Percentiles rank a stretch among this genome's conserved stretches.
Conservation (phyloP, 148 eudicot genomes). For the Gaultheria prostrata region DNA sequence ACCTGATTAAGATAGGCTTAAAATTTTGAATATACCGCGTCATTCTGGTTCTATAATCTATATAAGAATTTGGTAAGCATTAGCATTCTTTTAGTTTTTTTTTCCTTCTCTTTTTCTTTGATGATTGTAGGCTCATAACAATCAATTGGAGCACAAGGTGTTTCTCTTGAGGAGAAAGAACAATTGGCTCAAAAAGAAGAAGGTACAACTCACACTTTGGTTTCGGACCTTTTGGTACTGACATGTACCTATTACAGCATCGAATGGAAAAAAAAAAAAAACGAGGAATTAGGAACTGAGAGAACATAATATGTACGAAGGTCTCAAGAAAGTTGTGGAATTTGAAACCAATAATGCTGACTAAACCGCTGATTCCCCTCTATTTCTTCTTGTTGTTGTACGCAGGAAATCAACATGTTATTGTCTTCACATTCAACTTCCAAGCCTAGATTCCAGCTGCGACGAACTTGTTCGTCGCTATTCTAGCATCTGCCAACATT, state of each 20-base stretch:
- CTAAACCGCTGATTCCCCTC: background rate
- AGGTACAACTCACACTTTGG: slow-evolving; percentile 20
- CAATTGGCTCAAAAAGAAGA: slow-evolving; percentile 27
- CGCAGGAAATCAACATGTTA: background rate
- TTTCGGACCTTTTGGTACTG: background rate
- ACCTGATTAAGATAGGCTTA: too few species aligned
- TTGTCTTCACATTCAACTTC: background rate
- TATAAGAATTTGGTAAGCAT: background rate
- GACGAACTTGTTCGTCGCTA: background rate
- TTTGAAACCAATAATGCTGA: background rate
- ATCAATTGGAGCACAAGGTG: slow-evolving; percentile 31
- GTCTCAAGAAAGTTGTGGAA: background rate
- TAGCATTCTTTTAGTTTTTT: background rate
- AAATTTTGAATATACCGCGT: background rate
- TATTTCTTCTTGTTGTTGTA: background rate
- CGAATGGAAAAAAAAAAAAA: background rate
- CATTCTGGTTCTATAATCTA: background rate
- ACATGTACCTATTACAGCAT: background rate
- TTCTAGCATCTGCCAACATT: background rate
- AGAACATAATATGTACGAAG: too few species aligned
- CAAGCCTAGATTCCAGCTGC: slow-evolving; percentile 2
- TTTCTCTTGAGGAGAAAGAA: slow-evolving; percentile 25
- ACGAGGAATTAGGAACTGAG: background rate
- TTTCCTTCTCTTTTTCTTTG: background rate
- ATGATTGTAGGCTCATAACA: slow-evolving; percentile 33